Base-by-base conservation (phyloP, 148 eudicot species). In the Camellia japonica region DNA sequence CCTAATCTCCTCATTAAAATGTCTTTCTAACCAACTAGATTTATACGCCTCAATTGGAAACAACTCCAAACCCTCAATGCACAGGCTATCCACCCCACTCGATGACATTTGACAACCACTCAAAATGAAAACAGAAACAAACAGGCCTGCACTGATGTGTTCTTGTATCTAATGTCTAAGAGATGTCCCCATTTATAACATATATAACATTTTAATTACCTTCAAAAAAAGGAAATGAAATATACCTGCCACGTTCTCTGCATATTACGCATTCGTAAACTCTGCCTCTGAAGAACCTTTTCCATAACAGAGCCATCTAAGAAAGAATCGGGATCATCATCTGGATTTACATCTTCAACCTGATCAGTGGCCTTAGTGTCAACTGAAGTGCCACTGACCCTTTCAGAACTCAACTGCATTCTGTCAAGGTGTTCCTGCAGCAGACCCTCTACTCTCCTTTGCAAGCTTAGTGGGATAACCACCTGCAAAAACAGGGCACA, bases 341-440 rank as follows among this genome's bases (percentile, higher is more conserved):
- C 85, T 71, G 83, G 68, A 75, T 87, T 76, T 47, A 73, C 79
- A 58, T 82, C 80, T 81, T 82, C 91, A 74, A 75, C 89, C 30
- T 49, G 79, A 74, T 83, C 87, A 64, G 20, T 47, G 43, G 80
- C 30, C 80, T 87, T 84, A 52, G 63, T 63, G 56, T 84, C 89
- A 76, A 77, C 82, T 52, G 85, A 81, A 77, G 85, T 78, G 81
- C 80, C 81, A 74, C 70, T 71, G 9, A 55, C 67, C 63, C 80
- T 85, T 80, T 85, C 88, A 75, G 91, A 83, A 51, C 59, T 86
- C 76, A 88, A 74, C 51, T 90, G 88, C 82, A 76, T 79, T 84
- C 93, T 84, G 81, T 97, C 99, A 81, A 97, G 92, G 85, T 97
- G 93, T 87, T 97, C 99, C 85, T 97, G 98, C 76, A 97, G 99